Conservation (phyloP, 192 early-diverging fungal genomes). For the Coemansia sp. region DNA sequence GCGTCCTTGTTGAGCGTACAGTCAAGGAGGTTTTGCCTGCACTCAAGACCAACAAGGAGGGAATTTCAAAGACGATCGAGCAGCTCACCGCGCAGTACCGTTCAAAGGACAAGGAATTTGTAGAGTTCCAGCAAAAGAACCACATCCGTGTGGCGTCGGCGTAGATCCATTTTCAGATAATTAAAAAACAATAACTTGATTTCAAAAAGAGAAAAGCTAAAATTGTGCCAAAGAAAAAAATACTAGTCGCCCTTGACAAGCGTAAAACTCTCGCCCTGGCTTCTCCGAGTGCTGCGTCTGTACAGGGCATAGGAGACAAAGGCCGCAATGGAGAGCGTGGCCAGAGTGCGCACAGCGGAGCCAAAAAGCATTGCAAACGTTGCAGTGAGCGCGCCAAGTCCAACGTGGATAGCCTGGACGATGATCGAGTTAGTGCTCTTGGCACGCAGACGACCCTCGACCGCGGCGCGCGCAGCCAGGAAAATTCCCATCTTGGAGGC, state of each 20-base stretch:
- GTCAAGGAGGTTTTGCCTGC: conserved; percentile 90
- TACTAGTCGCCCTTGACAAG: conserved; percentile 47
- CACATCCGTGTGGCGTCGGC: conserved; percentile 70
- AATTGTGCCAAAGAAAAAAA: not conserved
- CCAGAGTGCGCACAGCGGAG: conserved; percentile 22
- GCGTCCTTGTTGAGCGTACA: conserved; percentile 91
- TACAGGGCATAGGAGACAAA: conserved; percentile 19
- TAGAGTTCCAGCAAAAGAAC: conserved; percentile 86
- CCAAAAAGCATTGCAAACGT: conserved; percentile 32
- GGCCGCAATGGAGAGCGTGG: conserved; percentile 20
- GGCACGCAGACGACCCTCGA: conserved; percentile 36
- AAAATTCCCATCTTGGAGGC: conserved; percentile 44
- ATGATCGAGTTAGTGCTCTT: conserved; percentile 46
- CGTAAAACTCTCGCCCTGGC: conserved; percentile 9
- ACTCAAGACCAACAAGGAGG: conserved; percentile 80
- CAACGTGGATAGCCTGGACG: conserved; percentile 15
- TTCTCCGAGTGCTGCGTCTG: conserved; percentile 13
- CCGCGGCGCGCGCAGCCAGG: conserved; percentile 41
- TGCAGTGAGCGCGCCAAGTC: conserved; percentile 8
- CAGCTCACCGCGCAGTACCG: conserved; percentile 79
- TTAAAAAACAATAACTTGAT: not conserved
- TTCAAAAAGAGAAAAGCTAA: conserved; percentile 7
- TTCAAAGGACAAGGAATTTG: conserved; percentile 85
- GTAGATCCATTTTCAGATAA: not conserved
- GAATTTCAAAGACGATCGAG: conserved; percentile 74